Percentiles rank a stretch among this genome's conserved stretches.
phyloP scores from a whole-genome alignment of 352 stramenopile species.

The Peronospora destructor region DNA sequence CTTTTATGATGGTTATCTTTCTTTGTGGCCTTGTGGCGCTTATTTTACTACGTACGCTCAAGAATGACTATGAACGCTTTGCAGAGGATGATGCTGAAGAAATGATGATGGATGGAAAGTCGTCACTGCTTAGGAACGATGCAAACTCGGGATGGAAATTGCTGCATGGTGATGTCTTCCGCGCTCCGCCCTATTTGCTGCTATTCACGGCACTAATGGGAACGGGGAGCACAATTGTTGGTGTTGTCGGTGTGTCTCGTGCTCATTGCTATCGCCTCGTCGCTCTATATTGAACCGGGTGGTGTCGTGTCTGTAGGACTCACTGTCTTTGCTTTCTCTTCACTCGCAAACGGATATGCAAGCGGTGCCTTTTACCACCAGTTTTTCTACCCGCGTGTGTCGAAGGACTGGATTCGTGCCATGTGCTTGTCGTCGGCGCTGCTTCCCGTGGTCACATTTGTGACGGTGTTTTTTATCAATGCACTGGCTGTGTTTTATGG shows the following conservation, averaged over 20 bases:
- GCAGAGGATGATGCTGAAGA: constrained; percentile 82
- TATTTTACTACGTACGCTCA: constrained; percentile 91
- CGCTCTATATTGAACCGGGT: constrained; percentile 94
- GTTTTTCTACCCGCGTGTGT: constrained; percentile 88
- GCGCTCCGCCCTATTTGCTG: constrained; percentile 87
- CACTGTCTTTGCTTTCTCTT: constrained; percentile 92
- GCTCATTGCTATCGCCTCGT: constrained; percentile 92
- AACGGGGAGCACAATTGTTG: constrained; percentile 93
- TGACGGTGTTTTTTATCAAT: constrained; percentile 87
- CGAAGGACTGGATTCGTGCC: constrained; percentile 86
- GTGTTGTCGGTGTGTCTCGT: constrained; percentile 92
- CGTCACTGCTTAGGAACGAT: constrained; percentile 73
- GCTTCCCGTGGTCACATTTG: constrained; percentile 70
- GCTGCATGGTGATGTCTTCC: constrained; percentile 93
- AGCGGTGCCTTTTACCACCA: constrained; percentile 87
- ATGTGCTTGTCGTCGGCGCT: constrained; percentile 80
- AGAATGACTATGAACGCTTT: constrained; percentile 92
- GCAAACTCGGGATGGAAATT: constrained; percentile 93
- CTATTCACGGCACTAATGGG: constrained; percentile 94
- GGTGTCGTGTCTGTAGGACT: constrained; percentile 93
- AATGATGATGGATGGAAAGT: constrained; percentile 79
- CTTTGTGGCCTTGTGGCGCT: constrained; percentile 90
- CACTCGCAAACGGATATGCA: constrained; percentile 83
- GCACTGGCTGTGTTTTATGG: constrained; percentile 72
- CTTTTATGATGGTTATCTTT: constrained; percentile 98